These are phyloP conservation scores for Mucuna pruriens DNA, from an alignment of 306 rosid species.

Conservation along the genomic window DNA sequence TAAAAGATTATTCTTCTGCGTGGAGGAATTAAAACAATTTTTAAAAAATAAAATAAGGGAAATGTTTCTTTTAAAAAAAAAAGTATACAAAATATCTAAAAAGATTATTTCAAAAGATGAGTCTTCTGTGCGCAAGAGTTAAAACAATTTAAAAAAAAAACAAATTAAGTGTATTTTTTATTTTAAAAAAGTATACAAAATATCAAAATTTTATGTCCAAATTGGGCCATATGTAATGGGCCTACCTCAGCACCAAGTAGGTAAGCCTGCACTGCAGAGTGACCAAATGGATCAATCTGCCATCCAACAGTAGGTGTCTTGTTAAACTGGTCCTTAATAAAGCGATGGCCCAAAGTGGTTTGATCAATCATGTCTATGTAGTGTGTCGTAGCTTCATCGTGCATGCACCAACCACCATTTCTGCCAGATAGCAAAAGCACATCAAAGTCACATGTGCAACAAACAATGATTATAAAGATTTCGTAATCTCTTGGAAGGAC, in stretches of 20 bases:
- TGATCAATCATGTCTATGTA: constrained; percentile 97
- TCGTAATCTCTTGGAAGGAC: not conserved
- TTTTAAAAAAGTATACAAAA: too few relatives aligned
- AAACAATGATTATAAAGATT: not conserved
- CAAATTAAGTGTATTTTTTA: not conserved
- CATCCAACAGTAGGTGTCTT: constrained; percentile 80
- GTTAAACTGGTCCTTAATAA: constrained; percentile 68
- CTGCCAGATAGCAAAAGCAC: constrained; percentile 46
- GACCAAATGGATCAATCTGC: constrained; percentile 97
- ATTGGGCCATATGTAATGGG: not conserved
- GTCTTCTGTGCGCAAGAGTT: not conserved
- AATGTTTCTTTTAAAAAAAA: too few relatives aligned
- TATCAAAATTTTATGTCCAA: too few relatives aligned
- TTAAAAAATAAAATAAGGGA: not conserved
- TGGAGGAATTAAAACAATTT: not conserved
- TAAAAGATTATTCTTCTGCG: not conserved
- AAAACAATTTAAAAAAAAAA: not conserved
- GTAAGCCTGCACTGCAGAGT: constrained; percentile 91
- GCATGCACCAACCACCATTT: constrained; percentile 99
- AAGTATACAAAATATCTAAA: too few relatives aligned
- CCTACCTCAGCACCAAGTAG: constrained; percentile 79
- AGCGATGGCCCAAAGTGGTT: constrained; percentile 78
- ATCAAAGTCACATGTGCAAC: not conserved
- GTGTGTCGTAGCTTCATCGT: constrained; percentile 89
- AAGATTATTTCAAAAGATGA: too few relatives aligned